Evolutionary conservation across 2,329 filamentous ascomycete species (phyloP), one percentile per base, ranked within the genome.

Genomic region (Dothideomycetes sp.): DNA sequence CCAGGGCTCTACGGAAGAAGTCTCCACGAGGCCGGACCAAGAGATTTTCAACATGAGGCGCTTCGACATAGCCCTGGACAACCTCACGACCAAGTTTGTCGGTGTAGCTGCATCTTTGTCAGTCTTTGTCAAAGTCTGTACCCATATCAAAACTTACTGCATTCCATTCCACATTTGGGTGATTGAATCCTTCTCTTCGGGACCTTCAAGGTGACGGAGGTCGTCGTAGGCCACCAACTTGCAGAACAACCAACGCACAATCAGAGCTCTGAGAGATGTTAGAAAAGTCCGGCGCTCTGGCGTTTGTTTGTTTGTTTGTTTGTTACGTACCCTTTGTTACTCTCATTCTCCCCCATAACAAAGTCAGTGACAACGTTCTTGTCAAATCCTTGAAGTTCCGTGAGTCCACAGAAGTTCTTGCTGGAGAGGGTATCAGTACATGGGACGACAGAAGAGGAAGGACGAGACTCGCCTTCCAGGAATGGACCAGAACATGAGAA

Each of bases 81-180:
- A 44, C 31, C 9, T 32, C 35, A 11, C 42, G 34, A 11, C 35
- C 42, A 12, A 38, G 34, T 4, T 6, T n/a, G n/a, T 44, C 42
- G 20, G 29, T 18, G 24, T 44, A 44, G 23, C 41, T 43, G 24
- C 30, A 4, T 12, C 15, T 5, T 10, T 13, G 23, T 43, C 17
- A 43, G 37, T 15, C 13, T n/a, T 10, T 11, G 16, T n/a, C 3
- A 38, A 15, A 33, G 27, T 10, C 10, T 17, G 15, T 33, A 16
- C 4, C n/a, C 8, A 35, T 9, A 8, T 11, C 12, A 13, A 5
- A 23, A 32, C 41, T 38, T 33, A 43, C 42, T 34, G 17, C 42
- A 44, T 44, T 15, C 42, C 42, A 9, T 44, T 44, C 42, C 42
- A 44, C 42, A 44, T 44, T 25, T 44, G 42, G 4, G 42, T 44